phyloP scores from a whole-genome alignment of 768 basidiomycete genomes.

The Psilocybe subaeruginosa region DNA sequence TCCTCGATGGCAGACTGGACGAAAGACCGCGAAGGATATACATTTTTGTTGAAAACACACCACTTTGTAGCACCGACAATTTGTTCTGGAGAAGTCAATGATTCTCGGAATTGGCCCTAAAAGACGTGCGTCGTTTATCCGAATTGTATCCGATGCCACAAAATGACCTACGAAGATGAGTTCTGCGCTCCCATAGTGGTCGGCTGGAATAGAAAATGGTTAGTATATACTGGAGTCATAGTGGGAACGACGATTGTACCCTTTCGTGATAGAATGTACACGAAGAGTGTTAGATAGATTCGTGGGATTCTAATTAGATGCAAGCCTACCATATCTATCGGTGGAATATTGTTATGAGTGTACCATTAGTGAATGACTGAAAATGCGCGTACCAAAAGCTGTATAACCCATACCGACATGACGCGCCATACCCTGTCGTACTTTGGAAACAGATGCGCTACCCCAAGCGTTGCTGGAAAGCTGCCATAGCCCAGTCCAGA shows the following conservation, averaged over 20 bases:
- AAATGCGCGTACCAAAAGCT: conserved; percentile 53
- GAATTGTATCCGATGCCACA: conserved; percentile 2
- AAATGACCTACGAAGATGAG: conserved; percentile 67
- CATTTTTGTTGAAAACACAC: conserved; percentile 70
- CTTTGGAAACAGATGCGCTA: conserved; percentile 63
- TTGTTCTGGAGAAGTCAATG: conserved; percentile 38
- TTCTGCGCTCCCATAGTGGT: conserved; percentile 87
- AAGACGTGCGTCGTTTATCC: neutral
- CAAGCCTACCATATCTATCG: conserved; percentile 41
- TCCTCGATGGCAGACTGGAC: conserved; percentile 71
- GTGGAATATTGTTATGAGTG: neutral
- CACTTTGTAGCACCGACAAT: conserved; percentile 84
- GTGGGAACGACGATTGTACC: neutral
- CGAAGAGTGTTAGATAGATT: neutral
- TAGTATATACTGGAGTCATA: neutral
- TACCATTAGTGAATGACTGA: neutral
- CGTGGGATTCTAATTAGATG: neutral
- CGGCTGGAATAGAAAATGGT: conserved; percentile 48
- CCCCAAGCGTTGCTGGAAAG: conserved; percentile 89
- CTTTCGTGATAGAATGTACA: neutral
- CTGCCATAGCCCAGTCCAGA: conserved; percentile 86
- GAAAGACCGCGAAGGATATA: conserved; percentile 49
- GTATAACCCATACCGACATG: conserved; percentile 65
- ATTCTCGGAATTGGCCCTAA: conserved; percentile 71
- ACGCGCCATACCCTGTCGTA: conserved; percentile 68